These are phyloP conservation scores for Eucalyptus curtisii DNA, from an alignment of 345 rosid genomes.

Conservation along the genomic window DNA sequence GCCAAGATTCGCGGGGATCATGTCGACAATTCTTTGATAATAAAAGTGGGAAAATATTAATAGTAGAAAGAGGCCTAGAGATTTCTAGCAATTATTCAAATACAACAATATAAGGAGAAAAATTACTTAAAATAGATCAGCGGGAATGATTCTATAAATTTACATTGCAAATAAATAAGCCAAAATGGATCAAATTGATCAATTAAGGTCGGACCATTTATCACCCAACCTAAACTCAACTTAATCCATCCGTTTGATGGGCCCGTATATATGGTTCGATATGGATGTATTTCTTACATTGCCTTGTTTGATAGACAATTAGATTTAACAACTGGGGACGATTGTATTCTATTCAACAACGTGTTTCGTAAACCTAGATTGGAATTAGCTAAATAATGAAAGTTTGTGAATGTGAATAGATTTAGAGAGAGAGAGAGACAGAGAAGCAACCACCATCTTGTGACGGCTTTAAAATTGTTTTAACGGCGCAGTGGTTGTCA, in stretches of 20 bases:
- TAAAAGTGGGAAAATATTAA: background rate
- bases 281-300: too few species aligned
- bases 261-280: background rate
- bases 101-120: background rate
- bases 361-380: background rate
- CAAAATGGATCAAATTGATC: background rate
- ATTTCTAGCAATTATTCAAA: background rate
- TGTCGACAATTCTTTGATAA: background rate
- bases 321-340: too few species aligned
- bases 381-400: background rate
- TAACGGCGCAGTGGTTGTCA: background rate
- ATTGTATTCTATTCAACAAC: background rate
- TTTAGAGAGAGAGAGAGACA: background rate
- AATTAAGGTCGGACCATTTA: background rate
- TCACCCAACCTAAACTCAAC: background rate
- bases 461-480: background rate
- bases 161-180: too few species aligned
- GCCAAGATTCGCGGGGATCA: background rate
- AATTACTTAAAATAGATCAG: background rate
- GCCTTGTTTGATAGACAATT: background rate
- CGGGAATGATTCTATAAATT: too few species aligned
- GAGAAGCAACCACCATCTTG: background rate
- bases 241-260: rapidly evolving
- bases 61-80: background rate
- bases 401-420: background rate